Percentiles rank a stretch among this genome's conserved stretches.
Evolutionary conservation across 2,329 filamentous ascomycete species (phyloP).

Genomic region (Mycosphaerella arachidis): DNA sequence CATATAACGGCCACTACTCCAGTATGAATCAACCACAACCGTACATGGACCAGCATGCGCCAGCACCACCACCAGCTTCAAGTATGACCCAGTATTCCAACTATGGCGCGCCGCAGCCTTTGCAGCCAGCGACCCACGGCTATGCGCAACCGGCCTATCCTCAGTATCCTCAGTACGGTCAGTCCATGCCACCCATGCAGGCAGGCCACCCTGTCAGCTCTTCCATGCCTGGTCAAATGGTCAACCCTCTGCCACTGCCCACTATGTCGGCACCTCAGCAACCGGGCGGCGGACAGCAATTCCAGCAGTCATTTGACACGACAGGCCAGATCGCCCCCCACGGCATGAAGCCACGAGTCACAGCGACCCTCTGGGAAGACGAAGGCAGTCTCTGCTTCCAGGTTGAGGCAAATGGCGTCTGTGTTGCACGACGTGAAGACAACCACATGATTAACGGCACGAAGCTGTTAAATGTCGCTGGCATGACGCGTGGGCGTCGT

Average conservation of each 20-base stretch:
- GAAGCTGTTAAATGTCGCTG: conserved; percentile 92
- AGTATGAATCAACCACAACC: conserved; percentile 77
- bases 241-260: conserved; percentile 62
- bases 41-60: conserved; percentile 67
- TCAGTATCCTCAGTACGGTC: conserved; percentile 67
- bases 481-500: conserved; percentile 92
- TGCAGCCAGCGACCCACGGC: conserved; percentile 32
- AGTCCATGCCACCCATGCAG: conserved; percentile 75
- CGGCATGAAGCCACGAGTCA: conserved; percentile 94
- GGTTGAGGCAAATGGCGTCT: conserved; percentile 92
- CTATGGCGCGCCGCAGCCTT: conserved; percentile 59
- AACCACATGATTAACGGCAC: conserved; percentile 99
- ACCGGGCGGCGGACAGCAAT: conserved; percentile 19
- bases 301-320: conserved; percentile 60
- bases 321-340: conserved; percentile 90
- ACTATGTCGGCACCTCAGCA: conserved; percentile 31
- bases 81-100: conserved; percentile 72
- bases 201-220: conserved; percentile 64
- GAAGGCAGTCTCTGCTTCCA: conserved; percentile 97
- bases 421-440: conserved; percentile 89
- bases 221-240: conserved; percentile 61
- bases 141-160: conserved; percentile 62
- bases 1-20: conserved; percentile 33
- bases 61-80: conserved; percentile 71
- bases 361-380: conserved; percentile 96